Evolutionary conservation across 768 basidiomycete species (phyloP).

Genomic region (Russula ochroleuca): DNA sequence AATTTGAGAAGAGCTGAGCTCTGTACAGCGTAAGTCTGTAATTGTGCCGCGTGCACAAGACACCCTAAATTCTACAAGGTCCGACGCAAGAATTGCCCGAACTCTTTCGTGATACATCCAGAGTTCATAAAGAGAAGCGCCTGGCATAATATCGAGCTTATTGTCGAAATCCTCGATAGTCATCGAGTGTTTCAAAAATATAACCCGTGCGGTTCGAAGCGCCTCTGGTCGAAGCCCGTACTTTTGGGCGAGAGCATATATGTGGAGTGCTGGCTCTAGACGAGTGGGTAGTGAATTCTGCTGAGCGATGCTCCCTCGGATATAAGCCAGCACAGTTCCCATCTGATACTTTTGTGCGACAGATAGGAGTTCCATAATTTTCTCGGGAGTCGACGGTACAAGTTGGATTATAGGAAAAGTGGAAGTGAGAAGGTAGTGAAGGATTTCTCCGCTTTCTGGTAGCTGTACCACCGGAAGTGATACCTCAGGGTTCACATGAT

Average conservation of each 20-base stretch:
- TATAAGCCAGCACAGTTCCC: background rate
- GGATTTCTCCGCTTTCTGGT: background rate
- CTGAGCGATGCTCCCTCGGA: background rate
- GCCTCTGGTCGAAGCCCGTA: no score
- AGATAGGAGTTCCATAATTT: slow-evolving; percentile 1
- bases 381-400: background rate
- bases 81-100: no score
- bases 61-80: no score
- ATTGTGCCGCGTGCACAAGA: no score
- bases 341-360: slow-evolving; percentile 13
- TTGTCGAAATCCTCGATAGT: no score
- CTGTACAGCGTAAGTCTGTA: no score
- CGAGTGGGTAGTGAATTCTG: background rate
- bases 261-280: background rate
- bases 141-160: no score
- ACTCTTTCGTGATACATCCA: no score
- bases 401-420: slow-evolving; percentile 1
- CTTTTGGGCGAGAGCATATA: slow-evolving; percentile 5
- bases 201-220: no score
- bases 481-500: background rate
- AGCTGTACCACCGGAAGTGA: background rate
- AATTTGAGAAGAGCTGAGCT: no score
- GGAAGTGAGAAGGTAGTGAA: slow-evolving; percentile 13
- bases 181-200: no score
- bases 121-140: no score